Base-by-base conservation (phyloP, 306 rosid species). In the Inga oerstediana region DNA sequence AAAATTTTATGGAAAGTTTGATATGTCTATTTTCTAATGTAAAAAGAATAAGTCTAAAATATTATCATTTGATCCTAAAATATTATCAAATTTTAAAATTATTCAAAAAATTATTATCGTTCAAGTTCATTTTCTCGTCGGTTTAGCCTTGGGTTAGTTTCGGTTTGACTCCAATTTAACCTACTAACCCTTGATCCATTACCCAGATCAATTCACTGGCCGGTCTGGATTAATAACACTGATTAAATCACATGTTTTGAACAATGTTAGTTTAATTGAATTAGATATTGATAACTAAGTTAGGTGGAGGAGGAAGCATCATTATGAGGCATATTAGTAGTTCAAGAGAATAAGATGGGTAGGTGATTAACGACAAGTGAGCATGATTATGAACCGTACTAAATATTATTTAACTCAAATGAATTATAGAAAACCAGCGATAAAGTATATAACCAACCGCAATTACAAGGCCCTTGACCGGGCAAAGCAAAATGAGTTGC, bases 311-410 rank as follows among this genome's bases (percentile, higher is more conserved):
- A 4, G 13, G 68, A 27, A 62, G 34, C 34, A 62, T 24, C 17
- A 62, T 62, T 12, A 27, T 27, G 68, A 27, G 37, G 37, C 68
- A 59, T 59, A 22, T 22, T 22, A 59, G 39, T 12, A 11, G 39
- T 62, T 12, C 68, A 30, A 32, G 65, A 30, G 39, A 24, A 45
- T 72, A 46, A 24, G 39, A 52, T 52, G 22, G 66, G 56, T 49
- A 32, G 78, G 64, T 74, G 62, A 74, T 74, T 34, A 74, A 74
- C 44, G 78, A 74, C 78, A 74, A 51, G 64, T 4, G 58, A 30
- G n/a, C 75, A 32, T 49, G 12, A 49, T 74, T 15, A 74, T 16
- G 78, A 15, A 35, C 45, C 2, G 27, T 48, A 15, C 37, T 49
- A 9, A 74, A 0, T 19, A 39, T 16, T 74, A 9, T 2, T 49